Base-by-base conservation (phyloP, 2,329 filamentous ascomycete genomes). In the Grosmannia serpens region DNA sequence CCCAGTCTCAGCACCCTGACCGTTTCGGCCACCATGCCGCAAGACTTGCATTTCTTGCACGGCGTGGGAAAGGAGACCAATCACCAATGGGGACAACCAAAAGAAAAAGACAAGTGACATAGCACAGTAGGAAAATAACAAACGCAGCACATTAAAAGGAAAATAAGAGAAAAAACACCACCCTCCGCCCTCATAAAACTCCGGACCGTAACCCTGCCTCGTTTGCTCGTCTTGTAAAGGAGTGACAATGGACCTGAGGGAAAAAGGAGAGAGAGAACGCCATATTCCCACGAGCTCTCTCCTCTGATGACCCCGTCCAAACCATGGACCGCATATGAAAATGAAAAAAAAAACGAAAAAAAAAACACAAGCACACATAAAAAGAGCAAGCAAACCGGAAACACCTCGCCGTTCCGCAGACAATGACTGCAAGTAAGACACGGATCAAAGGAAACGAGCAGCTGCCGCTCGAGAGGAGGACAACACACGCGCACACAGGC, bases 201-300 rank as follows among this genome's bases (percentile, higher is more conserved):
- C 60, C 56, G 54, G 57, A 26, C 60, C 58, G 44, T 54, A 54
- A 52, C 53, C 50, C 60, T 55, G 41, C 53, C 50, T 60, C 58
- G 52, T 58, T 55, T 57, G 56, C 33, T 60, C 56, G 44, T 60
- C 27, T 35, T 53, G 26, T 38, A 49, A 57, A 50, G 54, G 50
- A 58, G 52, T 47, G 54, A 54, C 31, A 58, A 29, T 27, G 33
- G 22, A 38, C 33, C 20, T 26, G 38, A 44, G 27, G n/a, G 44
- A 5, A 41, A 41, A 13, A 26, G n/a, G 51, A 44, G 57, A 7
- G 50, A 17, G 49, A 53, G 49, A 49, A 53, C 8, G 5, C 31
- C 31, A 38, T 38, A 38, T 38, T 17, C 35, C 35, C 35, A 38
- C 3, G 15, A 22, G 11, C 17, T 20, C 24, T 52, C 55, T 53